Base-by-base conservation (phyloP, 2,329 filamentous ascomycete genomes). In the Pseudogymnoascus pannorum region DNA sequence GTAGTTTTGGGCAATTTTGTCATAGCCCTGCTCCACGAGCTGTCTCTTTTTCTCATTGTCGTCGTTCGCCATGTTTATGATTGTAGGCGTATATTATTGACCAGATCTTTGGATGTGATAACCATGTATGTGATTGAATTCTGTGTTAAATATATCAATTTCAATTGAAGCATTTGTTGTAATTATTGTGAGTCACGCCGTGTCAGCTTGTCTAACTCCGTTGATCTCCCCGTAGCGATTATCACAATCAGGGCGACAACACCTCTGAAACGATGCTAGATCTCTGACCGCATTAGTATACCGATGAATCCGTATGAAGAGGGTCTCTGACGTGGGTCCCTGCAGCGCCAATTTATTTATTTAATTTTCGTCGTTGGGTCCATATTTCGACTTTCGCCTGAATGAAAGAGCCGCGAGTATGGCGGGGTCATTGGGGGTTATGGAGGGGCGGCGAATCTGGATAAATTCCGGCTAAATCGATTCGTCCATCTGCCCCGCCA, bases 21-120 rank as follows among this genome's bases (percentile, higher is more conserved):
- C 58, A 60, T 60, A 60, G 33, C 38, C 58, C 12, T 22, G 20
- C 58, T 60, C 22, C 18, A 60, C 58, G 26, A 54, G 48, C 48
- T 54, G 48, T 18, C 48, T 54, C 24, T 11, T 18, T 31, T 54
- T 29, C 8, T 54, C 48, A 5, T 54, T 54, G 48, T 54, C 24
- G 9, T 54, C 24, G 14, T 54, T 54, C 48, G 48, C 48, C 48
- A 54, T 54, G 48, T 54, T 54, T 31, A 54, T 31, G n/a, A 16
- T 18, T 54, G 24, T 29, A 12, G 9, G n/a, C 12, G 26, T 31
- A 4, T 54, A 18, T 54, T 54, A 18, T 54, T 16, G 31, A 12
- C n/a, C 6, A 9, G 9, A 12, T 20, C n/a, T 31, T 18, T 20
- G n/a, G 18, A 31, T 31, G 31, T 54, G 48, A 31, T 54, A 54